phyloP scores from a whole-genome alignment of 345 rosid species.

The Erysimum cheiranthoides region DNA sequence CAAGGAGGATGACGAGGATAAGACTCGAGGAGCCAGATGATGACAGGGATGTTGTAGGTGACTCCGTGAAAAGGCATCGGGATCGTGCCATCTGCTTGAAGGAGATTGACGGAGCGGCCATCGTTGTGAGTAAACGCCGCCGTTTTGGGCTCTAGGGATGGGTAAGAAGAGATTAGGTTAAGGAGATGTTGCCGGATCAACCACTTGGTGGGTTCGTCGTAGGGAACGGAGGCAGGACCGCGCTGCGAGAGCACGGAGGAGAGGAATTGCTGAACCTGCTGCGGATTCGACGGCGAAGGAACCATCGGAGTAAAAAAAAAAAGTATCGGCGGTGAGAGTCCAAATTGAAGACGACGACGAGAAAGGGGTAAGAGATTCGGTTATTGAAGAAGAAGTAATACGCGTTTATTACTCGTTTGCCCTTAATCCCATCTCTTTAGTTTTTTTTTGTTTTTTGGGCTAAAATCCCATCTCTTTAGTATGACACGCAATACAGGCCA shows the following conservation, averaged over 20 bases:
- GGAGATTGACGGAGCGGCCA: slow-evolving; percentile 91
- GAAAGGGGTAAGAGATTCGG: slow-evolving; percentile 13
- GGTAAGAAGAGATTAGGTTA: slow-evolving; percentile 61
- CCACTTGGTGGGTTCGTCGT: slow-evolving; percentile 87
- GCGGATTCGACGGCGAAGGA: slow-evolving; percentile 55
- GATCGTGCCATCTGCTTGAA: slow-evolving; percentile 92
- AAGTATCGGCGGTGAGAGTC: slow-evolving; percentile 19
- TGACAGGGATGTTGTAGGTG: slow-evolving; percentile 91
- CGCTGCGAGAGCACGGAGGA: slow-evolving; percentile 87
- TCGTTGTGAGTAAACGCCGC: slow-evolving; percentile 98
- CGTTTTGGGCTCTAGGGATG: slow-evolving; percentile 86
- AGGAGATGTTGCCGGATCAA: slow-evolving; percentile 92
- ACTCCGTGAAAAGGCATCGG: slow-evolving; percentile 87
- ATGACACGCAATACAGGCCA: too few species aligned
- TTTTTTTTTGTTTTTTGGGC: too few species aligned
- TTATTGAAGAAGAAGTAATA: background rate
- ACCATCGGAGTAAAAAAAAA: slow-evolving; percentile 43
- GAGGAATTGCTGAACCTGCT: slow-evolving; percentile 79
- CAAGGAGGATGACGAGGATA: slow-evolving; percentile 93
- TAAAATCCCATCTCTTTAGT: too few species aligned
- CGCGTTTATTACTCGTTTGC: slow-evolving; percentile 26
- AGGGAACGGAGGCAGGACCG: slow-evolving; percentile 86
- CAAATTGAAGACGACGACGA: slow-evolving; percentile 30
- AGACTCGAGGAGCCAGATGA: slow-evolving; percentile 93
- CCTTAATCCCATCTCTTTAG: background rate